Conservation (phyloP, 179 eudicot genomes). For the Camellia oleifera region DNA sequence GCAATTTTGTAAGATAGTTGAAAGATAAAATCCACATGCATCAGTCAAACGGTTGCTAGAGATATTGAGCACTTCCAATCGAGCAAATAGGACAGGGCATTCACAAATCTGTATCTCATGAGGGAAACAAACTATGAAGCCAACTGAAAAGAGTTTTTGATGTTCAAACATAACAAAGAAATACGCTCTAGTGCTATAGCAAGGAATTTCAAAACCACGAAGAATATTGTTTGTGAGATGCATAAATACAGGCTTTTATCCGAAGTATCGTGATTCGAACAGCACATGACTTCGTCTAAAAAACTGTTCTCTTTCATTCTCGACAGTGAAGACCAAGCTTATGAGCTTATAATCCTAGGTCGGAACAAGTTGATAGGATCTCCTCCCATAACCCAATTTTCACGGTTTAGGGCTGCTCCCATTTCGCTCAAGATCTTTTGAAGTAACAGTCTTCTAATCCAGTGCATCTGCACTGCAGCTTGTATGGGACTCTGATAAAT, state of each 20-base stretch:
- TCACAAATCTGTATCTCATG: constrained; percentile 69
- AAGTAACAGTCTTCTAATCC: not conserved
- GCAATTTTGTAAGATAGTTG: constrained; percentile 68
- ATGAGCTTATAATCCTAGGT: too few relatives aligned
- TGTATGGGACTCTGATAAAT: not conserved
- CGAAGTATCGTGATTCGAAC: not conserved
- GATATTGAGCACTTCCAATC: constrained; percentile 89
- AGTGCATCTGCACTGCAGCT: not conserved
- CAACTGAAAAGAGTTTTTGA: not conserved
- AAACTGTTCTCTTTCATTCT: too few relatives aligned
- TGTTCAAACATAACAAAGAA: not conserved
- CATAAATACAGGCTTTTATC: not conserved
- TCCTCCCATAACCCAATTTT: too few relatives aligned
- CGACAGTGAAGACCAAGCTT: too few relatives aligned
- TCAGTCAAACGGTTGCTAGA: constrained; percentile 95
- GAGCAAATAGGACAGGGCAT: constrained; percentile 72
- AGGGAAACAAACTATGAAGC: not conserved
- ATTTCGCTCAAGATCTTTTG: not conserved
- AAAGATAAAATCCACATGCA: constrained; percentile 77
- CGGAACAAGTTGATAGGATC: too few relatives aligned
- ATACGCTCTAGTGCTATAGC: not conserved
- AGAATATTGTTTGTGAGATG: not conserved
- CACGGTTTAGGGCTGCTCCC: too few relatives aligned
- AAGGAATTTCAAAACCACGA: not conserved
- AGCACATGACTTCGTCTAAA: not conserved